A percentile compares a stretch with the other conserved stretches of the same genome.
Conservation (phyloP, 345 rosid species). For the Eutrema japonicum region DNA sequence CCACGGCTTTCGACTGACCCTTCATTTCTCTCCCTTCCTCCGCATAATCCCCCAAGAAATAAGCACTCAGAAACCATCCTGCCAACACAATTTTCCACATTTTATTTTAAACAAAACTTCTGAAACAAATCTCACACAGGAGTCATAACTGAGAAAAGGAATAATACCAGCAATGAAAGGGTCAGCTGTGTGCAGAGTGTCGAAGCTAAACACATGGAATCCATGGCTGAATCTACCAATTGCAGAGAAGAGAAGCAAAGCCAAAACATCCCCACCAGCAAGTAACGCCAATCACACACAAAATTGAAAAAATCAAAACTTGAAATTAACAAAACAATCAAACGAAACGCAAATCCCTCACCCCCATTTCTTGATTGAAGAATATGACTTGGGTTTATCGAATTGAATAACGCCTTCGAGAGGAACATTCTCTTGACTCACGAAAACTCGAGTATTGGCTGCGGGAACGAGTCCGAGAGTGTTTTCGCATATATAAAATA, state of each 20-base stretch:
- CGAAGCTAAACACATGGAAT: conserved; percentile 60
- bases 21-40: conserved; percentile 87
- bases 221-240: conserved; percentile 94
- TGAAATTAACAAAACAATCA: neutral
- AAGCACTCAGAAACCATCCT: conserved; percentile 96
- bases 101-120: conserved; percentile 21
- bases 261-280: conserved; percentile 90
- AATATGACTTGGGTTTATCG: conserved; percentile 69
- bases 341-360: conserved; percentile 22
- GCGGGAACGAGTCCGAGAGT: too few relatives aligned
- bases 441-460: too few relatives aligned
- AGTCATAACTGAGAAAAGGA: neutral
- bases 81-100: conserved; percentile 6
- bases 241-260: conserved; percentile 78
- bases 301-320: neutral
- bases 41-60: conserved; percentile 86
- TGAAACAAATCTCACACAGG: neutral
- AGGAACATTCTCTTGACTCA: conserved; percentile 69
- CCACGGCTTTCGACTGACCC: conserved; percentile 66
- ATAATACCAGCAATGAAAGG: conserved; percentile 84
- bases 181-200: conserved; percentile 85
- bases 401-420: conserved; percentile 93
- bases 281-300: conserved; percentile 53
- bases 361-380: conserved; percentile 76
- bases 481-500: too few relatives aligned